Percentiles rank a stretch among this genome's conserved stretches.
Evolutionary conservation across 2,329 filamentous ascomycete species (phyloP).

Genomic region (Fusarium kyushuense): DNA sequence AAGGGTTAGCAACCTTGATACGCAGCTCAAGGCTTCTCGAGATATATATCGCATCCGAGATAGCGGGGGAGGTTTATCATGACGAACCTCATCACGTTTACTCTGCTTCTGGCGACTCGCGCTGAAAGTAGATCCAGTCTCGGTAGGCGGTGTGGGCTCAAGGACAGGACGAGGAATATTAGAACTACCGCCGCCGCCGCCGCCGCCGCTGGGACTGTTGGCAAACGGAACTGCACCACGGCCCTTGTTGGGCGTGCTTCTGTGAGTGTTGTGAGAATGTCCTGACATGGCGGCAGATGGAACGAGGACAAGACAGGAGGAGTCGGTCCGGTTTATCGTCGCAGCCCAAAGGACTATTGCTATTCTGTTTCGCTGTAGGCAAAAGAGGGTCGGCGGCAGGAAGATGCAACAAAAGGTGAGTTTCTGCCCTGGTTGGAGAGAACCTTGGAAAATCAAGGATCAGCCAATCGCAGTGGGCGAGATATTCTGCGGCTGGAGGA

Average conservation of each 20-base stretch:
- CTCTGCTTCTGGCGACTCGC: constrained; percentile 95
- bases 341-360: constrained; percentile 37
- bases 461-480: constrained; percentile 46
- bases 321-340: constrained; percentile 37
- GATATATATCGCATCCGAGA: constrained; percentile 27
- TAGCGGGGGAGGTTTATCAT: constrained; percentile 16
- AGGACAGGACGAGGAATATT: constrained; percentile 79
- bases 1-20: constrained; percentile 29
- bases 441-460: constrained; percentile 31
- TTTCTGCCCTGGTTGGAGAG: constrained; percentile 32
- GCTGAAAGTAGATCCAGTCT: constrained; percentile 79
- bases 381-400: constrained; percentile 33
- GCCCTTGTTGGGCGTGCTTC: constrained; percentile 75
- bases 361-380: constrained; percentile 34
- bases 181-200: constrained; percentile 60
- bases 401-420: constrained; percentile 33
- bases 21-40: constrained; percentile 16
- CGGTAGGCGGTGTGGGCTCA: constrained; percentile 68
- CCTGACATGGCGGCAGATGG: constrained; percentile 61
- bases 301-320: constrained; percentile 35
- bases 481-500: constrained; percentile 43
- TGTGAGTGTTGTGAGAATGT: constrained; percentile 65
- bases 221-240: constrained; percentile 70
- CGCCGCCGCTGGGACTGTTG: constrained; percentile 64
- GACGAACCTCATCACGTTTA: constrained; percentile 95